Conservation (phyloP, 2,329 filamentous ascomycete species). For the Magnaporthiopsis incrustans region DNA sequence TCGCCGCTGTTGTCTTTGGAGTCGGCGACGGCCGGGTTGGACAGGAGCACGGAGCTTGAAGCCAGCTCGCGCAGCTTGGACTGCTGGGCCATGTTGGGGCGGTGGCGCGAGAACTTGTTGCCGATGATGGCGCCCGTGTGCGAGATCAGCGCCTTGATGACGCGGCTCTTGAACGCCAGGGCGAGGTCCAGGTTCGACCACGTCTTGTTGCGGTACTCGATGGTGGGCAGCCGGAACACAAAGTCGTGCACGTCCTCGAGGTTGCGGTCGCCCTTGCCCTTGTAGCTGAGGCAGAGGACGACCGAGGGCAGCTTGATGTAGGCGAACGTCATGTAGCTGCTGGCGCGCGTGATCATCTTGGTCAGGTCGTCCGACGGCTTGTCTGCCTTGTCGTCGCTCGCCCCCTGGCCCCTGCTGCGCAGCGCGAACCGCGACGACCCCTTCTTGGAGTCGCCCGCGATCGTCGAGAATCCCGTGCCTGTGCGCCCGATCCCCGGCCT, state of each 20-base stretch:
- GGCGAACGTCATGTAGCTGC: slow-evolving; percentile 94
- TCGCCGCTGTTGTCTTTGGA: slow-evolving; percentile 43
- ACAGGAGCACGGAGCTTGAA: slow-evolving; percentile 62
- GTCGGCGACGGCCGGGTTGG: slow-evolving; percentile 32
- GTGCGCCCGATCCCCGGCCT: slow-evolving; percentile 38
- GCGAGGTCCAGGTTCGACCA: slow-evolving; percentile 97
- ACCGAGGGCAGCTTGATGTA: slow-evolving; percentile 94
- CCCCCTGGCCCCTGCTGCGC: slow-evolving; percentile 33
- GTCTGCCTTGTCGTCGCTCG: slow-evolving; percentile 39
- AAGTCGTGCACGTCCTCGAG: slow-evolving; percentile 96
- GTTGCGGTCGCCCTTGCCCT: slow-evolving; percentile 91
- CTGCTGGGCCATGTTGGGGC: slow-evolving; percentile 72
- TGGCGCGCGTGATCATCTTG: slow-evolving; percentile 92
- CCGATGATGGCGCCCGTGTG: slow-evolving; percentile 95
- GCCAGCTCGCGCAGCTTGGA: slow-evolving; percentile 75
- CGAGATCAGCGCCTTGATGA: slow-evolving; percentile 87
- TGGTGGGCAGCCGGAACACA: slow-evolving; percentile 86
- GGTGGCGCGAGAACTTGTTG: slow-evolving; percentile 90
- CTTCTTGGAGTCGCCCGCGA: slow-evolving; percentile 31
- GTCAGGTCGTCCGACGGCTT: slow-evolving; percentile 79
- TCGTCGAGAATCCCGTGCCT: slow-evolving; percentile 36
- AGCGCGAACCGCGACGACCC: slow-evolving; percentile 49
- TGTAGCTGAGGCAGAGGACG: slow-evolving; percentile 91
- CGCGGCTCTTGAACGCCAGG: slow-evolving; percentile 85
- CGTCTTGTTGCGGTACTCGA: slow-evolving; percentile 97